These are phyloP conservation scores for Phytophthora litchii DNA, from an alignment of 352 stramenopile genomes.

Conservation along the genomic window DNA sequence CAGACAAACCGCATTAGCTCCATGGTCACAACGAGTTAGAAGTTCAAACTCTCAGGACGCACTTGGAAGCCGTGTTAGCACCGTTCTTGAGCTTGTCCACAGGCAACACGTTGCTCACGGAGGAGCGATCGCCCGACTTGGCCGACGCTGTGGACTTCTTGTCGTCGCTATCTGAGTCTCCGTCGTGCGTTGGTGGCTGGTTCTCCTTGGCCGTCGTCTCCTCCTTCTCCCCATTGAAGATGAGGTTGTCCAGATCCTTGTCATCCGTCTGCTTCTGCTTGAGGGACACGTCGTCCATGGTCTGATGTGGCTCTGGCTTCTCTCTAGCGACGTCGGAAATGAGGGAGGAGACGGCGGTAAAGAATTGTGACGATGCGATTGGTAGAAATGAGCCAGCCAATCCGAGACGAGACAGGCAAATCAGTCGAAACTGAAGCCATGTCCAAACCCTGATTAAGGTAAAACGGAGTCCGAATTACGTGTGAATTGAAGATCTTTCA, in stretches of 20 bases:
- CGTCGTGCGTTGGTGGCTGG: constrained; percentile 36
- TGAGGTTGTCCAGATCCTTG: constrained; percentile 85
- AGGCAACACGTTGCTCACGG: constrained; percentile 77
- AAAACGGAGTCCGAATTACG: neutral
- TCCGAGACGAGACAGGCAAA: constrained; percentile 14
- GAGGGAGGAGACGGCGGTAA: constrained; percentile 20
- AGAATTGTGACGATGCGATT: constrained; percentile 16
- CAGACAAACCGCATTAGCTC: constrained; percentile 1
- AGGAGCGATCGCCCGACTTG: constrained; percentile 62
- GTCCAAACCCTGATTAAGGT: neutral
- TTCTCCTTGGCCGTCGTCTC: constrained; percentile 31
- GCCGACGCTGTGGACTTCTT: constrained; percentile 49
- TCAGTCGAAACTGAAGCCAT: constrained; percentile 24
- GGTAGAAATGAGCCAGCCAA: constrained; percentile 28
- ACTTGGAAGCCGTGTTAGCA: constrained; percentile 79
- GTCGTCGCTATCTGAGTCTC: constrained; percentile 45
- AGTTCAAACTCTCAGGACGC: constrained; percentile 8
- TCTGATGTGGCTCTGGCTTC: neutral
- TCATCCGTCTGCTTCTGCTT: constrained; percentile 70
- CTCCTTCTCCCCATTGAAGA: constrained; percentile 82
- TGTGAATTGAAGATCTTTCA: constrained; percentile 6
- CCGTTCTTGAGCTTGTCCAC: constrained; percentile 92
- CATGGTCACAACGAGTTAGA: neutral
- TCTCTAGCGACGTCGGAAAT: constrained; percentile 24
- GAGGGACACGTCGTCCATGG: constrained; percentile 60